These are phyloP conservation scores for Leptographium procerum DNA, from an alignment of 2,329 filamentous ascomycete genomes.

Conservation along the genomic window DNA sequence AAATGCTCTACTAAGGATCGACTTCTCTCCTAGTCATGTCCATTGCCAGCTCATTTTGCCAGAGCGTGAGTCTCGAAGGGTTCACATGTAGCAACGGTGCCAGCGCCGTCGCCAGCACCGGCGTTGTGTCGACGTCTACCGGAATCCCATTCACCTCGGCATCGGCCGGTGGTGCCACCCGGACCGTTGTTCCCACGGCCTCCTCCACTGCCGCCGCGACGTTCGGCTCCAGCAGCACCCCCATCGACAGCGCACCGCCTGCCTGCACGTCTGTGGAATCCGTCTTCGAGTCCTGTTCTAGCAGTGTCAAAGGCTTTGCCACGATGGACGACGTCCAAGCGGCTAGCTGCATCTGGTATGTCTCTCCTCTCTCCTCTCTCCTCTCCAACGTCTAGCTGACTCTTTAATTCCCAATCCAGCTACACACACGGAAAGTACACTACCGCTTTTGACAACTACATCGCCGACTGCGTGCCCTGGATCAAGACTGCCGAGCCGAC, in stretches of 20 bases:
- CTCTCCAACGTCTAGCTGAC: background rate
- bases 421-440: conserved; percentile 11
- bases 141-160: background rate
- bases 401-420: background rate
- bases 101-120: background rate
- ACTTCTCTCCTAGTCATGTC: background rate
- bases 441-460: conserved; percentile 16
- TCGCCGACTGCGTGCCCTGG: conserved; percentile 13
- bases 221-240: background rate
- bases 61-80: background rate
- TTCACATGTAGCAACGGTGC: conserved; percentile 5
- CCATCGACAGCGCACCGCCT: conserved; percentile 4
- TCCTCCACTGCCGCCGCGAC: background rate
- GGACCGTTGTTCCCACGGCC: background rate
- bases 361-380: background rate
- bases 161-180: background rate
- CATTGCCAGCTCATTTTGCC: conserved; percentile 6
- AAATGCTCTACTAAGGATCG: background rate
- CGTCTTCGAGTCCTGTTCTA: conserved; percentile 14
- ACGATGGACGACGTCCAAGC: conserved; percentile 6
- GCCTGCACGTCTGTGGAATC: conserved; percentile 15
- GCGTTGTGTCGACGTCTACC: too few species aligned
- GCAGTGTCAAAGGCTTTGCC: conserved; percentile 2
- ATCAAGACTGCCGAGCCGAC: conserved; percentile 10
- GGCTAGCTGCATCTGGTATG: conserved; percentile 17